phyloP scores from a whole-genome alignment of 78 protist genomes.

The Dictyostelium intermedium region DNA sequence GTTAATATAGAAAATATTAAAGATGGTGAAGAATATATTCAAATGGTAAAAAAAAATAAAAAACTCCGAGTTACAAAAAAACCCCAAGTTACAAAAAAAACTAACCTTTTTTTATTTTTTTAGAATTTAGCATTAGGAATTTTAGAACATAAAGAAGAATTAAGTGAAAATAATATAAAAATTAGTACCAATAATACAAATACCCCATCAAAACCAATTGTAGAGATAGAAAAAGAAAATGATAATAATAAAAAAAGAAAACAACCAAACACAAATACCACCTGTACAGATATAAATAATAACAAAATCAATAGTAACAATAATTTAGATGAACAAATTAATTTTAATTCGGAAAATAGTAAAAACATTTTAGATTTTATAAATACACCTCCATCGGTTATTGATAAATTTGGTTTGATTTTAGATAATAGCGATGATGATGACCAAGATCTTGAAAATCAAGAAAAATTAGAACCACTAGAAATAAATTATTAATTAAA shows the following conservation, averaged over 20 bases:
- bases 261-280: not conserved
- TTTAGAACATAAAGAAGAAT: constrained; percentile 58
- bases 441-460: not conserved
- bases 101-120: not conserved
- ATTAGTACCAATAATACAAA: not conserved
- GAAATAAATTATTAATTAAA: constrained; percentile 9
- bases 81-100: too few relatives aligned
- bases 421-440: constrained; percentile 14
- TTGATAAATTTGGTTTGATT: constrained; percentile 41
- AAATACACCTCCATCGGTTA: constrained; percentile 15
- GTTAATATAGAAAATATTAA: constrained; percentile 71
- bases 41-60: constrained; percentile 31
- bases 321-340: not conserved
- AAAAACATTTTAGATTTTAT: not conserved
- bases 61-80: too few relatives aligned
- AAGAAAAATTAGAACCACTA: constrained; percentile 58
- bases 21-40: constrained; percentile 62
- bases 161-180: constrained; percentile 24
- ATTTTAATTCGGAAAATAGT: not conserved
- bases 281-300: not conserved
- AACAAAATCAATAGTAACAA: not conserved
- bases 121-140: constrained; percentile 67
- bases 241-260: constrained; percentile 7
- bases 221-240: not conserved
- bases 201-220: not conserved